phyloP scores from a whole-genome alignment of 23 red algal species.

The Chondrus crispus region DNA sequence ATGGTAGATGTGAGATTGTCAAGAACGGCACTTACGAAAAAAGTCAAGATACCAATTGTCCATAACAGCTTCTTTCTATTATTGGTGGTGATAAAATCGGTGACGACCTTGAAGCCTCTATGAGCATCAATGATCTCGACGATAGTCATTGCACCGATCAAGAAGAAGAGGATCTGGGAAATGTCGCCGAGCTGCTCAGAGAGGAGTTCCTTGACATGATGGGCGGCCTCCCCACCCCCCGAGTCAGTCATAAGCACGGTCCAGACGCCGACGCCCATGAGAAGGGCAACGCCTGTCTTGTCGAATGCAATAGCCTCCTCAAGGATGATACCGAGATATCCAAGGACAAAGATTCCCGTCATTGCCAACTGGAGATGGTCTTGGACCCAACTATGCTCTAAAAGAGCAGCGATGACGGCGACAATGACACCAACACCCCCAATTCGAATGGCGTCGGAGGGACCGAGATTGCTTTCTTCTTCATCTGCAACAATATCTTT shows the following conservation, averaged over 20 bases:
- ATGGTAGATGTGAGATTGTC: conserved; percentile 98
- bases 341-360: conserved; percentile 74
- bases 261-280: conserved; percentile 88
- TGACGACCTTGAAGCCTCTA: conserved; percentile 91
- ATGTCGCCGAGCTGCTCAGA: conserved; percentile 60
- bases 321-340: conserved; percentile 90
- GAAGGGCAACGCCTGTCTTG: conserved; percentile 87
- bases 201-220: conserved; percentile 43
- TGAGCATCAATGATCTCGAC: conserved; percentile 98
- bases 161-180: conserved; percentile 88
- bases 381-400: conserved; percentile 83
- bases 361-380: conserved; percentile 72
- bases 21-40: conserved; percentile 91
- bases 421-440: conserved; percentile 54
- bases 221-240: not conserved
- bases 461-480: not conserved
- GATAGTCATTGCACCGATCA: conserved; percentile 96
- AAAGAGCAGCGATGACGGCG: conserved; percentile 41
- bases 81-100: conserved; percentile 76
- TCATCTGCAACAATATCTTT: conserved; percentile 29
- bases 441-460: conserved; percentile 35
- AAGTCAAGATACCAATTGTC: conserved; percentile 83
- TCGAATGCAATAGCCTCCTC: conserved; percentile 91
- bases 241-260: conserved; percentile 63
- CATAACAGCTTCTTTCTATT: conserved; percentile 72